phyloP scores from a whole-genome alignment of 2,329 filamentous ascomycete species.

The Dothiorella sarmentorum region DNA sequence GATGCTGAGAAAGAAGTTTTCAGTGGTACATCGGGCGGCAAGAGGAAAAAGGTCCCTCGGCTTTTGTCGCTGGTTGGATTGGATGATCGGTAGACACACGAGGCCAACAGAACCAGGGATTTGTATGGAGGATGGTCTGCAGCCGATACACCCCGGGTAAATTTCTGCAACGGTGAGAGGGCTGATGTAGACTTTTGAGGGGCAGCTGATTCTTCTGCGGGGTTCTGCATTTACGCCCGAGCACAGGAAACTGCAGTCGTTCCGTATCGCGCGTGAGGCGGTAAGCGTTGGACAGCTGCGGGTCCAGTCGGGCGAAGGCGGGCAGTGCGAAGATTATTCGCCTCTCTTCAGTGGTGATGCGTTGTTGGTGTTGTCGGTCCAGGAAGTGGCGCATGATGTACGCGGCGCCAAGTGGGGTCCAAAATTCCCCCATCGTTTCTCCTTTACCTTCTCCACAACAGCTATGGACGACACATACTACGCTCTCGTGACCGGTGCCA shows the following conservation, averaged over 20 bases:
- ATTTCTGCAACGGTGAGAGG: not conserved
- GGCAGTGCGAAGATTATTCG: not conserved
- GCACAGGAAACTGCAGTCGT: not conserved
- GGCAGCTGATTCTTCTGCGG: not conserved
- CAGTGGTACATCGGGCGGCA: not conserved
- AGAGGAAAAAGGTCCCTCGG: not conserved
- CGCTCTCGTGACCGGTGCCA: slow-evolving; percentile 78
- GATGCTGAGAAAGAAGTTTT: no score
- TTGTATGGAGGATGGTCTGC: not conserved
- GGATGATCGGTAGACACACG: no score
- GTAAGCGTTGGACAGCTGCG: not conserved
- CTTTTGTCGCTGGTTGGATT: no score
- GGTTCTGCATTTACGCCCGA: not conserved
- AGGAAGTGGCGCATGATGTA: not conserved
- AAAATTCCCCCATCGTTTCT: not conserved
- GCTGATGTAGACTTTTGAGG: not conserved
- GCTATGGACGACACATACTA: slow-evolving; percentile 33
- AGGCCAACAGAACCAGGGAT: not conserved
- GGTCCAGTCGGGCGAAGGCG: not conserved
- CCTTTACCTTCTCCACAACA: not conserved
- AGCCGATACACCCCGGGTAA: not conserved
- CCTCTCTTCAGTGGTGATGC: not conserved
- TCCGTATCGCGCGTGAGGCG: not conserved
- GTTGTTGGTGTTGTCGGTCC: not conserved
- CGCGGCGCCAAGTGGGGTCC: not conserved